Evolutionary conservation across 2,329 filamentous ascomycete genomes (phyloP).

Genomic region (Claviceps fusiformis): DNA sequence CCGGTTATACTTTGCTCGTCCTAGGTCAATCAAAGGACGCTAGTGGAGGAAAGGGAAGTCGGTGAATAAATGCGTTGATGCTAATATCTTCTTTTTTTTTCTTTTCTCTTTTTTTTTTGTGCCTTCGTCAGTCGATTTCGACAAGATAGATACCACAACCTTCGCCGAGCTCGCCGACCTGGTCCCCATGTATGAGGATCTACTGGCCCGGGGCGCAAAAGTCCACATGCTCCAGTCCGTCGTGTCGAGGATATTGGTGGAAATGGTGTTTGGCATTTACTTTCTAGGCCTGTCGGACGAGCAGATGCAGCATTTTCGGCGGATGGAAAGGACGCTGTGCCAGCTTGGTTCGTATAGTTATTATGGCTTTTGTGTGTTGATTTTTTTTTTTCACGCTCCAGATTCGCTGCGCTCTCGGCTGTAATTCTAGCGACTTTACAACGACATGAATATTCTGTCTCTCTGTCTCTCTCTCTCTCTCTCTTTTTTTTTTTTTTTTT

Average conservation of each 20-base stretch:
- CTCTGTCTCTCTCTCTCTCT: no score
- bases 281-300: slow-evolving; percentile 47
- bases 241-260: slow-evolving; percentile 45
- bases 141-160: slow-evolving; percentile 25
- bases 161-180: slow-evolving; percentile 30
- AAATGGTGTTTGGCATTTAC: slow-evolving; percentile 47
- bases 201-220: slow-evolving; percentile 37
- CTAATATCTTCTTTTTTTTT: neutral
- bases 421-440: neutral
- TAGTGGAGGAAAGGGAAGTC: no score
- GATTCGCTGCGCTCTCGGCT: no score
- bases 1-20: no score
- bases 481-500: no score
- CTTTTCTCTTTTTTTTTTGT: neutral
- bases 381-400: no score
- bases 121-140: slow-evolving; percentile 25
- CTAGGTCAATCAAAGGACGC: no score
- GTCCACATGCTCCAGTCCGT: slow-evolving; percentile 50
- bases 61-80: no score
- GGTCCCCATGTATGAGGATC: slow-evolving; percentile 44
- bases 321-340: slow-evolving; percentile 32
- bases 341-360: slow-evolving; percentile 23
- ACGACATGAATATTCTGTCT: no score
- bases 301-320: slow-evolving; percentile 35
- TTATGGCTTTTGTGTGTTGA: no score